Percentiles rank a stretch among this genome's conserved stretches.
Conservation (phyloP, 305 asterid genomes). For the Fraxinus dipetala region DNA sequence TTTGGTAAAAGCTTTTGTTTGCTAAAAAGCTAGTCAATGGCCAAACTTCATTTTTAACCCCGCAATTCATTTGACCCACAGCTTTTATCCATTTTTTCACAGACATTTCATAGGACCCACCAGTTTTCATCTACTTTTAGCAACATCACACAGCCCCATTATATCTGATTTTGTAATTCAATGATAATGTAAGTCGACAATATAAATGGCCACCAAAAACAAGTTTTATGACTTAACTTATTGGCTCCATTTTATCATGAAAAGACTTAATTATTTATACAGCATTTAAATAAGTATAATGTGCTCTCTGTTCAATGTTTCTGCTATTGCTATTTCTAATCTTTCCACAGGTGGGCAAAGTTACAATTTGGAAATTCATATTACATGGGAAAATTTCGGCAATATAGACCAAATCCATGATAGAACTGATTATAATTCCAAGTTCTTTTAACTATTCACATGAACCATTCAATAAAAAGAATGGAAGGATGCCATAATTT, state of each 20-base stretch:
- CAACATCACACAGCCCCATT: not conserved
- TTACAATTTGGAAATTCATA: not conserved
- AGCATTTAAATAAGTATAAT: not conserved
- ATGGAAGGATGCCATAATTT: not conserved
- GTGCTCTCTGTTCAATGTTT: not conserved
- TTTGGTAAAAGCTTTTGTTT: not conserved
- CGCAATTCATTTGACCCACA: not conserved
- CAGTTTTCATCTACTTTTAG: not conserved
- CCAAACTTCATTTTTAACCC: not conserved
- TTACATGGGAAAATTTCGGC: not conserved
- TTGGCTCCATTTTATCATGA: not conserved
- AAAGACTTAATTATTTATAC: no score
- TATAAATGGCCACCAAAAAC: not conserved
- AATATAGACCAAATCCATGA: not conserved
- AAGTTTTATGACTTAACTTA: not conserved
- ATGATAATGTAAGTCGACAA: not conserved
- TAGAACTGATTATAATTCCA: not conserved
- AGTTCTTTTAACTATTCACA: not conserved
- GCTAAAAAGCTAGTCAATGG: not conserved
- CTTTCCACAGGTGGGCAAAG: not conserved
- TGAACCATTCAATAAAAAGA: not conserved
- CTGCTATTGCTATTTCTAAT: not conserved
- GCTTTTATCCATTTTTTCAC: not conserved
- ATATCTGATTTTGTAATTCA: not conserved
- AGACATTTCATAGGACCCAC: not conserved